Percentiles rank a stretch among this genome's conserved stretches.
phyloP scores from a whole-genome alignment of 305 asterid genomes.

The Rubia peregrina region DNA sequence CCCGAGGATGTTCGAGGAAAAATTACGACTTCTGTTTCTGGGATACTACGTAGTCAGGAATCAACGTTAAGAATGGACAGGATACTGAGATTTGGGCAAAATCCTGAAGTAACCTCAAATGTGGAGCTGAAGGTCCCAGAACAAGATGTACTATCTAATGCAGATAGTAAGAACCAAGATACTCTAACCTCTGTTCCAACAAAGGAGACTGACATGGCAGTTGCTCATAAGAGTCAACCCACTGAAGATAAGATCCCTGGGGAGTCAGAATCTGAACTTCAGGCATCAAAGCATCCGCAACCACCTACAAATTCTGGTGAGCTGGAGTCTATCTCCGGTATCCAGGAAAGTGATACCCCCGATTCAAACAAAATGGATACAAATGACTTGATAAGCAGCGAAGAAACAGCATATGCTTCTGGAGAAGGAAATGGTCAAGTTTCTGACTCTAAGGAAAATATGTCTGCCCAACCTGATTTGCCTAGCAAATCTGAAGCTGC shows the following conservation, averaged over 20 bases:
- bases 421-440: slow-evolving; percentile 24
- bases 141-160: slow-evolving; percentile 22
- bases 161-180: slow-evolving; percentile 28
- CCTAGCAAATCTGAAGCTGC: slow-evolving; percentile 31
- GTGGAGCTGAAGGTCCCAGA: slow-evolving; percentile 36
- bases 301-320: slow-evolving; percentile 29
- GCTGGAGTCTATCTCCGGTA: slow-evolving; percentile 23
- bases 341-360: slow-evolving; percentile 25
- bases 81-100: slow-evolving; percentile 34
- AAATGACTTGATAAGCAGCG: slow-evolving; percentile 22
- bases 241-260: slow-evolving; percentile 33
- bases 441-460: slow-evolving; percentile 34
- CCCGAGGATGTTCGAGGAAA: slow-evolving; percentile 94
- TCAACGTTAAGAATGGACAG: slow-evolving; percentile 51
- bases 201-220: slow-evolving; percentile 27
- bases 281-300: slow-evolving; percentile 31
- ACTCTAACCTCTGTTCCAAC: slow-evolving; percentile 31
- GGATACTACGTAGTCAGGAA: slow-evolving; percentile 49
- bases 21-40: slow-evolving; percentile 69
- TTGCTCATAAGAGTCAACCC: slow-evolving; percentile 32
- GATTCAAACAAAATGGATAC: slow-evolving; percentile 29
- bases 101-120: slow-evolving; percentile 39
- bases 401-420: slow-evolving; percentile 30
- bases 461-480: slow-evolving; percentile 32
- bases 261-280: slow-evolving; percentile 38